phyloP scores from a whole-genome alignment of 176 grass and related monocot species.

The Triticum monococcum region DNA sequence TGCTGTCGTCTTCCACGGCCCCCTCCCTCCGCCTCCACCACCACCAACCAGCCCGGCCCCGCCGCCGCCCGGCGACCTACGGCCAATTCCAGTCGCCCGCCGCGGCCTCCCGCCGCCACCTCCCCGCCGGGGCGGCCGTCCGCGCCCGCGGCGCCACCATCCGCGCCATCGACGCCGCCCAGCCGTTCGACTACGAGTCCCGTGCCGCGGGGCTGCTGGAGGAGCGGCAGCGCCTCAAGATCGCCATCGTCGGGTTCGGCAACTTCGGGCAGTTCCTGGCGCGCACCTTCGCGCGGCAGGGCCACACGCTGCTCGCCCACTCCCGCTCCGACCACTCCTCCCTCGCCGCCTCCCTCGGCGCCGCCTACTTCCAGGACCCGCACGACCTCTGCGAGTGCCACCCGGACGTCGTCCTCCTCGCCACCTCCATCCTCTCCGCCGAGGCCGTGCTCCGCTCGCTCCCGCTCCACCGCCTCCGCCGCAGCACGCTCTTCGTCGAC shows the following conservation, averaged over 20 bases:
- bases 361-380: slow-evolving; percentile 57
- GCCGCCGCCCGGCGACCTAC: not conserved
- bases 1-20: slow-evolving; percentile 47
- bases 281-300: slow-evolving; percentile 64
- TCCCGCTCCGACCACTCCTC: slow-evolving; percentile 82
- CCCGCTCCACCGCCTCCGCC: slow-evolving; percentile 78
- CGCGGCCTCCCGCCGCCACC: not conserved
- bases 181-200: slow-evolving; percentile 69
- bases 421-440: slow-evolving; percentile 82
- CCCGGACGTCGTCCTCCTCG: slow-evolving; percentile 78
- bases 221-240: slow-evolving; percentile 69
- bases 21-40: slow-evolving; percentile 33
- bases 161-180: slow-evolving; percentile 53
- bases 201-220: slow-evolving; percentile 44
- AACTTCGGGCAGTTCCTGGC: slow-evolving; percentile 84
- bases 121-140: not conserved
- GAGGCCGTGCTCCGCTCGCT: slow-evolving; percentile 70
- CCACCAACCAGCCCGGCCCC: slow-evolving; percentile 26
- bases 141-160: slow-evolving; percentile 20
- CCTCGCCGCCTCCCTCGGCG: slow-evolving; percentile 49
- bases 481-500: slow-evolving; percentile 85
- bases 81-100: slow-evolving; percentile 17
- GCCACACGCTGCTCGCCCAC: slow-evolving; percentile 67
- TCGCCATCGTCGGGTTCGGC: slow-evolving; percentile 87
- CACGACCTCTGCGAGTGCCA: slow-evolving; percentile 93